Evolutionary conservation across 2,329 filamentous ascomycete species (phyloP), one percentile per base, ranked within the genome.

Genomic region (Pyrenochaeta sp.): DNA sequence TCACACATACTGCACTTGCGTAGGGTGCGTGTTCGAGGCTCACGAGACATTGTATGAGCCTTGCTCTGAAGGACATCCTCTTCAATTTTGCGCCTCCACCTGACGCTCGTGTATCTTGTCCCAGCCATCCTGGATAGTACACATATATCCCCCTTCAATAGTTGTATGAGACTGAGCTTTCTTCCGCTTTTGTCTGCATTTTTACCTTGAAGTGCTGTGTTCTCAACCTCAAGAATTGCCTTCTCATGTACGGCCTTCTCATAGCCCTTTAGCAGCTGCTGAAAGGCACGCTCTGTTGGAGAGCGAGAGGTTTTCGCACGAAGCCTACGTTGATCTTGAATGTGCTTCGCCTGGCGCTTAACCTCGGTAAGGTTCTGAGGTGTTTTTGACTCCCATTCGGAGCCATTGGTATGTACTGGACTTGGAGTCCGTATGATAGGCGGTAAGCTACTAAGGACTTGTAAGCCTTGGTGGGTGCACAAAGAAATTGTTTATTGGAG

Each of bases 371-470:
- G 21, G 44, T 54, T 55, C 37, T 47, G 44, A 49, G 47, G 57
- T 46, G 57, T 58, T 49, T 47, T 43, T 21, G 46, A 20, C 35
- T 54, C 50, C 49, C 41, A 58, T 21, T 35, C 27, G 37, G 32
- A 30, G 2, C 11, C 42, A 7, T 35, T 15, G 37, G 40, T 36
- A 20, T 39, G 30, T 32, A 39, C 18, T 35, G 46, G 49, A 20
- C 46, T 58, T 39, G 44, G 52, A 33, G 55, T 61, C 40, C 40
- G 51, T 11, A 63, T 37, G 47, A 57, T 35, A 12, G 62, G 57
- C 51, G 66, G 58, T 54, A 75, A 68, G 61, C 69, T 72, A 46
- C 56, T 70, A 52, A 75, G 45, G 17, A 74, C 68, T 41, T 43
- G 57, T 35, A n/a, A n/a, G n/a, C n/a, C n/a, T n/a, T n/a, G n/a